Conservation (phyloP, 345 rosid species). For the Moringa oleifera region DNA sequence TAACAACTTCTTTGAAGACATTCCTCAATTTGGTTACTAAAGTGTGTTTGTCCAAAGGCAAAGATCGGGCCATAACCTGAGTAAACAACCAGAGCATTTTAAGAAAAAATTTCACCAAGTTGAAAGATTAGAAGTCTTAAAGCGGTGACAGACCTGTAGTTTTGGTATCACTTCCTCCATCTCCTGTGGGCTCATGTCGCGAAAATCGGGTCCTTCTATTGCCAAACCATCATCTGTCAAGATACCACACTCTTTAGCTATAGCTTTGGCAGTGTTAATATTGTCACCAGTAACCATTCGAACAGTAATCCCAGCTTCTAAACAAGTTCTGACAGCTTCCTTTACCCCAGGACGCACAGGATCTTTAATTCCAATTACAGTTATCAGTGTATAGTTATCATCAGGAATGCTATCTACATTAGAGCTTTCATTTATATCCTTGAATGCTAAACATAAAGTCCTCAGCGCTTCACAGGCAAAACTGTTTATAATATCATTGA, state of each 20-base stretch:
- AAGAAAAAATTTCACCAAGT: neutral
- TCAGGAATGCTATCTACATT: constrained; percentile 45
- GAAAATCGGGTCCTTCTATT: constrained; percentile 67
- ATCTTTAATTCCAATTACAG: constrained; percentile 68
- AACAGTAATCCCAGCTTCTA: constrained; percentile 63
- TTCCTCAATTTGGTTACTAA: constrained; percentile 41
- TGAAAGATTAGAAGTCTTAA: neutral
- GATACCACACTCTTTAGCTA: constrained; percentile 72
- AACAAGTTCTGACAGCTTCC: constrained; percentile 61
- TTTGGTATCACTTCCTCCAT: constrained; percentile 55
- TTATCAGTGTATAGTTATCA: constrained; percentile 52
- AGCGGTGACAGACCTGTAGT: constrained; percentile 37
- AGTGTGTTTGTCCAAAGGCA: constrained; percentile 54
- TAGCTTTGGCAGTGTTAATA: constrained; percentile 69
- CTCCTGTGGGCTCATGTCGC: constrained; percentile 47
- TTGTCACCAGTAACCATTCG: constrained; percentile 83
- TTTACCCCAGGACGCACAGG: constrained; percentile 67
- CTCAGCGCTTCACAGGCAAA: constrained; percentile 66
- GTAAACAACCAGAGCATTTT: constrained; percentile 8
- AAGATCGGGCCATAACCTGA: constrained; percentile 64
- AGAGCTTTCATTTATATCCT: constrained; percentile 42
- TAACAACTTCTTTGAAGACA: constrained; percentile 58
- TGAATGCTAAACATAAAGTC: constrained; percentile 65
- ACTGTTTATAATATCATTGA: constrained; percentile 43
- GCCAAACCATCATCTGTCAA: constrained; percentile 59